Evolutionary conservation across 257 asterid species (phyloP).

Genomic region (Paulownia fortunei): DNA sequence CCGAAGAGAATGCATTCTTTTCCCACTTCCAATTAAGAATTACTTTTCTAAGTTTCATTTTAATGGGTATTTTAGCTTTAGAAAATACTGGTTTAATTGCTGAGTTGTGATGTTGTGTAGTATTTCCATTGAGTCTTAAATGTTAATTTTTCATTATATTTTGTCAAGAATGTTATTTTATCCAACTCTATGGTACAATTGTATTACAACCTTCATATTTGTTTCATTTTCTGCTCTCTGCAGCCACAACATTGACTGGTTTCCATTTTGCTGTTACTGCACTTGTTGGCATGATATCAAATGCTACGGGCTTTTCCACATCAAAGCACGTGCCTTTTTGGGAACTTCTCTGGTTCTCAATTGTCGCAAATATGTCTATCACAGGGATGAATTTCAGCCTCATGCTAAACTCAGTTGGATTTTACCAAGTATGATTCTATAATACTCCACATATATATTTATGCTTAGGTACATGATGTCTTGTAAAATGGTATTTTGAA

Average conservation of each 20-base stretch:
- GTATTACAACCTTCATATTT: conserved; percentile 2
- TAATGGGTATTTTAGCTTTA: conserved; percentile 6
- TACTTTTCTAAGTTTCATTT: neutral
- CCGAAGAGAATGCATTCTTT: neutral
- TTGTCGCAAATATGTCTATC: conserved; percentile 93
- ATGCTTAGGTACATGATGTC: conserved; percentile 5
- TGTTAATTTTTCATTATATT: neutral
- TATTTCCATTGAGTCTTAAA: neutral
- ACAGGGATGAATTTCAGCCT: conserved; percentile 98
- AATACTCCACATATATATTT: conserved; percentile 21
- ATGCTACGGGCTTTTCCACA: conserved; percentile 85
- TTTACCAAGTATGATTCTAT: conserved; percentile 78
- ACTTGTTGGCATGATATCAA: conserved; percentile 89
- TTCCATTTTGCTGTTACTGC: conserved; percentile 97
- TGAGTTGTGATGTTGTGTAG: neutral
- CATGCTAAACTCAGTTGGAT: conserved; percentile 98
- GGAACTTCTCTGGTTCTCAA: conserved; percentile 97
- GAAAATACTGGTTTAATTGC: neutral
- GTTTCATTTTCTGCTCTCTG: conserved; percentile 32
- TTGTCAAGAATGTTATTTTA: neutral
- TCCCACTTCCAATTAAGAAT: neutral
- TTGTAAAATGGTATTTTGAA: neutral
- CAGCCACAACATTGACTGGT: conserved; percentile 97
- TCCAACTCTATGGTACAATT: conserved; percentile 24
- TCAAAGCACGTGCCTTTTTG: conserved; percentile 93